A percentile compares a stretch with the other conserved stretches of the same genome.
Conservation (phyloP, 2,329 filamentous ascomycete species). For the Ophiostoma triangulosporum region DNA sequence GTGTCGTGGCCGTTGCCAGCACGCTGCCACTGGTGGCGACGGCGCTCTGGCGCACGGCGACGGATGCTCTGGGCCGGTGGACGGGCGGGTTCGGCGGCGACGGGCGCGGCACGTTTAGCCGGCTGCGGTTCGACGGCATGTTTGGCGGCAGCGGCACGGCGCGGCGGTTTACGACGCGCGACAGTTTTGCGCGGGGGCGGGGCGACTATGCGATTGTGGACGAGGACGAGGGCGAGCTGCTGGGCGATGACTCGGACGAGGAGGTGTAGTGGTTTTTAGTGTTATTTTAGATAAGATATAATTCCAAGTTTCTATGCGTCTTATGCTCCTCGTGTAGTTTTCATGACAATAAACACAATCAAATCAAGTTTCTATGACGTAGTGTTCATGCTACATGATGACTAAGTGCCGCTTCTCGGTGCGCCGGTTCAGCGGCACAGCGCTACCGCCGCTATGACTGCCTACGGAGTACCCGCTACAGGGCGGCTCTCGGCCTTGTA, state of each 20-base stretch:
- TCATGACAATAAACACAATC: no score
- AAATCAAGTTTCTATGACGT: no score
- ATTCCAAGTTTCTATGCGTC: no score
- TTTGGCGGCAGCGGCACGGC: constrained; percentile 33
- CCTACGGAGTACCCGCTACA: no score
- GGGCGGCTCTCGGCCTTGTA: no score
- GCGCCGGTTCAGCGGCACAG: no score
- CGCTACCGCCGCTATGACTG: no score
- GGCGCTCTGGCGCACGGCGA: constrained; percentile 56
- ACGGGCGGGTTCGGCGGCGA: constrained; percentile 21
- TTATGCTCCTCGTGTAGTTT: no score
- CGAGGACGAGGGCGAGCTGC: constrained; percentile 83
- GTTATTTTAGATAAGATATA: not conserved
- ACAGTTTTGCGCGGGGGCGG: constrained; percentile 74
- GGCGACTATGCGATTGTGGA: constrained; percentile 84
- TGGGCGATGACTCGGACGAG: constrained; percentile 89
- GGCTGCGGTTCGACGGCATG: constrained; percentile 25
- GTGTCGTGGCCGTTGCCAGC: constrained; percentile 43
- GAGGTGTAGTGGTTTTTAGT: constrained; percentile 40
- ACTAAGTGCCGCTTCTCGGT: no score
- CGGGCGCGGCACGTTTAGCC: constrained; percentile 31
- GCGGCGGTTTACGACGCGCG: constrained; percentile 71
- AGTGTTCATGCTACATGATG: no score
- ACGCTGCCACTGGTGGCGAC: constrained; percentile 57
- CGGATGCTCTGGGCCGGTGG: constrained; percentile 35